phyloP scores from a whole-genome alignment of 1,284 basidiomycete species.

The Moesziomyces globuligerus region DNA sequence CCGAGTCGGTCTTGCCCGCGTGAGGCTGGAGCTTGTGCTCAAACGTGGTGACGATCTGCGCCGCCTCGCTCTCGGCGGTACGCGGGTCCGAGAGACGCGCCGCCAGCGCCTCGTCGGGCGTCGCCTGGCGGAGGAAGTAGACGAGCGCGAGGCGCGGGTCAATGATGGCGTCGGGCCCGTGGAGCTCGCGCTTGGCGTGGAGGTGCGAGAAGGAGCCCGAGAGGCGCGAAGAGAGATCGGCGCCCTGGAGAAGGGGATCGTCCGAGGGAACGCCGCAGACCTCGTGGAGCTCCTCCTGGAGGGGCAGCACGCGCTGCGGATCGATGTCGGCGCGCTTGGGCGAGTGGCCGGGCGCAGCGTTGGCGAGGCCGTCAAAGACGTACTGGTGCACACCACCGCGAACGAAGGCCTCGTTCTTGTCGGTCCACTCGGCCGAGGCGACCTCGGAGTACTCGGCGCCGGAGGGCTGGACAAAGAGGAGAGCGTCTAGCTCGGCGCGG shows the following conservation, averaged over 20 bases:
- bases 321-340: constrained; percentile 29
- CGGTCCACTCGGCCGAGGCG: constrained; percentile 12
- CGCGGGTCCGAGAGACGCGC: constrained; percentile 38
- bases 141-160: constrained; percentile 54
- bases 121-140: constrained; percentile 54
- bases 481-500: constrained; percentile 35
- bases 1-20: constrained; percentile 43
- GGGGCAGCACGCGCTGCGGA: constrained; percentile 20
- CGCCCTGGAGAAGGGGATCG: constrained; percentile 52
- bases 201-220: constrained; percentile 37
- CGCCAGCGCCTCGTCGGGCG: constrained; percentile 45
- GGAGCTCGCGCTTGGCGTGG: constrained; percentile 23
- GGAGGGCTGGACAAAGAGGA: constrained; percentile 23
- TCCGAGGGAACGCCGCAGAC: constrained; percentile 50
- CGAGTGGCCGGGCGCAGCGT: constrained; percentile 6
- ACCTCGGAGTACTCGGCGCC: constrained; percentile 29
- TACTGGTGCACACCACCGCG: constrained; percentile 42
- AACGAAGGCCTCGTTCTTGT: constrained; percentile 33
- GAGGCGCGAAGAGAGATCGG: constrained; percentile 45
- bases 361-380: constrained; percentile 43
- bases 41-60: constrained; percentile 49
- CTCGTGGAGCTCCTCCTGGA: constrained; percentile 55
- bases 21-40: constrained; percentile 53
- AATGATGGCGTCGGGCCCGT: constrained; percentile 39
- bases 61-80: constrained; percentile 33